A percentile compares a stretch with the other conserved stretches of the same genome.
phyloP scores from a whole-genome alignment of 768 basidiomycete species.

The Podaxis sp. region DNA sequence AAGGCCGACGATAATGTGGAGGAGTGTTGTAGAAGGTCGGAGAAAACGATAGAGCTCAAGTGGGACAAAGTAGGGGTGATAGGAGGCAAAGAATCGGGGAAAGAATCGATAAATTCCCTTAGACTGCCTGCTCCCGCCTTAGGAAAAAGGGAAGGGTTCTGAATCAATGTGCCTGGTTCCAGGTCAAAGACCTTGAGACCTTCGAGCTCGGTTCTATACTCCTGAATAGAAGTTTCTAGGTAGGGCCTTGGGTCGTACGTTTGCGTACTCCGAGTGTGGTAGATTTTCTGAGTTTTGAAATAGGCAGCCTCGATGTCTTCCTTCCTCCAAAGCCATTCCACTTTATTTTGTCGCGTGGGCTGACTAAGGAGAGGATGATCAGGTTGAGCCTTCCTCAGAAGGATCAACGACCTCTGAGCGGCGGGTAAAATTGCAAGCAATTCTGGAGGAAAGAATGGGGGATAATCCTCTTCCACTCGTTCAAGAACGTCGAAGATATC shows the following conservation, averaged over 20 bases:
- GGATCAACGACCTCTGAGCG: conserved; percentile 66
- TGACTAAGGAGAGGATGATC: conserved; percentile 56
- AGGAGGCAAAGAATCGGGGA: conserved; percentile 59
- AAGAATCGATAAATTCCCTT: conserved; percentile 49
- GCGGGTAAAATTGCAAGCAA: conserved; percentile 55
- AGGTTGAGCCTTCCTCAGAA: conserved; percentile 65
- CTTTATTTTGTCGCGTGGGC: conserved; percentile 22
- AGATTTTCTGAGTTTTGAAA: conserved; percentile 21
- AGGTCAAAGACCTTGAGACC: conserved; percentile 62
- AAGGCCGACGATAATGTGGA: conserved; percentile 65
- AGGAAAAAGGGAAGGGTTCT: conserved; percentile 24
- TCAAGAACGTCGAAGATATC: conserved; percentile 38
- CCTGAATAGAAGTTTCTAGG: conserved; percentile 6
- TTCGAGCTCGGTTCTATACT: conserved; percentile 37
- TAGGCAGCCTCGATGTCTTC: conserved; percentile 52
- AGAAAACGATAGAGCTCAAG: conserved; percentile 62
- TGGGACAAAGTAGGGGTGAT: conserved; percentile 65
- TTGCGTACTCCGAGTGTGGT: conserved; percentile 5
- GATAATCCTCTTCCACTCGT: conserved; percentile 46
- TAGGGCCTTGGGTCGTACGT: background rate
- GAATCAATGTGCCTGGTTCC: conserved; percentile 53
- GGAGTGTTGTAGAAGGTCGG: conserved; percentile 61
- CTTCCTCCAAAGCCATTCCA: conserved; percentile 67
- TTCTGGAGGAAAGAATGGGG: conserved; percentile 59
- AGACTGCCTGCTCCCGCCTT: conserved; percentile 33